Conservation (phyloP, 2,329 filamentous ascomycete genomes). For the Chaetomium strumarium region DNA sequence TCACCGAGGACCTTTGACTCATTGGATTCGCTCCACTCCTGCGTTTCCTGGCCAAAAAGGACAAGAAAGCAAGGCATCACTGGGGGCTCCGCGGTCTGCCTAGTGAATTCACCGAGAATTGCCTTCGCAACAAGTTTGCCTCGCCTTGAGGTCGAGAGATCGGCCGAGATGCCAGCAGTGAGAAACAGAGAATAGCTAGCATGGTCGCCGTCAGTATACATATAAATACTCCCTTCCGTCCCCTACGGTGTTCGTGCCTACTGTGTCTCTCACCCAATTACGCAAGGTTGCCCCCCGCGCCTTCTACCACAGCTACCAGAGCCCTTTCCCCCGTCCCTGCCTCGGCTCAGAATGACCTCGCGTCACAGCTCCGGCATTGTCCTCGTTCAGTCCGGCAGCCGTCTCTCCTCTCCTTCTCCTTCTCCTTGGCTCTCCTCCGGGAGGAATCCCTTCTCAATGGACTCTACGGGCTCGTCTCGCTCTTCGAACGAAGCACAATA, state of each 20-base stretch:
- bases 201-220: not conserved
- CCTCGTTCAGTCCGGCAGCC: conserved; percentile 10
- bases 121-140: conserved; percentile 3
- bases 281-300: not conserved
- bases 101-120: conserved; percentile 10
- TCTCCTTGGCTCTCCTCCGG: conserved; percentile 5
- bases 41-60: not conserved
- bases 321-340: not conserved
- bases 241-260: not conserved
- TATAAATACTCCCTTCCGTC: no score
- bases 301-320: not conserved
- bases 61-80: conserved; percentile 5
- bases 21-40: conserved; percentile 11
- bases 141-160: not conserved
- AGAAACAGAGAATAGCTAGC: not conserved
- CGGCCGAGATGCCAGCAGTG: not conserved
- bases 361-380: conserved; percentile 5
- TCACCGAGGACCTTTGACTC: conserved; percentile 10
- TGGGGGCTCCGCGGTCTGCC: conserved; percentile 17
- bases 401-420: not conserved
- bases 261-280: not conserved
- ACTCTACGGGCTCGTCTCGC: conserved; percentile 11
- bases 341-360: conserved; percentile 12
- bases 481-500: not conserved
- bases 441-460: conserved; percentile 4